Evolutionary conservation across 2,329 filamentous ascomycete genomes (phyloP), one percentile per base, ranked within the genome.

Genomic region (Fusarium neocosmosporiellum): DNA sequence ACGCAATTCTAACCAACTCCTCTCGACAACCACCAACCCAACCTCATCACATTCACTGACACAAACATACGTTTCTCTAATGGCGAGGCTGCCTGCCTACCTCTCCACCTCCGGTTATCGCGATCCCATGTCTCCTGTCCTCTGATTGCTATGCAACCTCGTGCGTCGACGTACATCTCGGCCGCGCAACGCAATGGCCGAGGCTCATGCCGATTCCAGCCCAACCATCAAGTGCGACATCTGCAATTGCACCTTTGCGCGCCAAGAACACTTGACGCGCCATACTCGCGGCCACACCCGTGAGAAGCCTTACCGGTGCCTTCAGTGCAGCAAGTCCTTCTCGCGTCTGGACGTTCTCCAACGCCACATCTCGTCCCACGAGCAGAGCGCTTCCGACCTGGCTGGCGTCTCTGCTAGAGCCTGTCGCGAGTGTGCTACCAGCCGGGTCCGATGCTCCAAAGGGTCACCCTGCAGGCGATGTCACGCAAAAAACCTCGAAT

Each of bases 361-460:
- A 11, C 71, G 71, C 5, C 72, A 74, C 22, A 46, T 54, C 11
- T 22, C 55, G 5, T 72, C 71, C 4, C 72, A 74, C 4, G 27
- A 27, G 27, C 48, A n/a, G 24, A 53, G 11, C 18, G 6, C 48
- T 2, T 27, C 29, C 48, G 24, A 46, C 14, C 20, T 29, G 36
- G 27, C 20, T 11, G 13, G 33, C 10, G 63, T 67, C 8, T 59
- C 68, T 10, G 13, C 54, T 1, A 69, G 72, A 37, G 72, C 72
- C 7, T 74, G 72, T 24, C 59, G 33, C 22, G 71, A 67, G 39
- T 74, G 72, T 31, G 72, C 72, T 6, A 27, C 18, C 7, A 50
- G 66, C 16, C 72, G 71, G 6, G 71, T 65, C 36, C 71, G 72
- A 16, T 74, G 72, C 34, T 70, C 72, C 10, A 74, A 65, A 55